A percentile compares a stretch with the other conserved stretches of the same genome.
Conservation (phyloP, 106 monocot species). For the Amphibolis antarctica region DNA sequence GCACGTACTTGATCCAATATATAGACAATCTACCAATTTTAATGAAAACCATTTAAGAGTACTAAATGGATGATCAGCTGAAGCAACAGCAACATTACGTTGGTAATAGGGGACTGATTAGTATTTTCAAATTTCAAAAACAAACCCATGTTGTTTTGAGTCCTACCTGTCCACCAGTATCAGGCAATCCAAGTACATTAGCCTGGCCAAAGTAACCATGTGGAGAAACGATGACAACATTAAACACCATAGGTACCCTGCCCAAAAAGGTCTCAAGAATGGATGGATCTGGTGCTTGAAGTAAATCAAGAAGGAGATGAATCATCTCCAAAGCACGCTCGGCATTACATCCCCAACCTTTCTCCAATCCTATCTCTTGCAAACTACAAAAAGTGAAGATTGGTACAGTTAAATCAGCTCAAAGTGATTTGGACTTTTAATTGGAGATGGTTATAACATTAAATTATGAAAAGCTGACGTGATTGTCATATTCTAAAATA, state of each 20-base stretch:
- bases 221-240: constrained; percentile 85
- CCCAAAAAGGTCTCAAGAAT: constrained; percentile 70
- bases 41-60: not conserved
- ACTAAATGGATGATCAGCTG: too few species aligned
- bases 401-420: not conserved
- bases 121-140: not conserved
- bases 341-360: constrained; percentile 87
- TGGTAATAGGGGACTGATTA: not conserved
- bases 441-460: too few species aligned
- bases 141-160: not conserved
- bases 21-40: constrained; percentile 48
- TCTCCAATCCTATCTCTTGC: constrained; percentile 86
- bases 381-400: constrained; percentile 33
- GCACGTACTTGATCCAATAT: constrained; percentile 97
- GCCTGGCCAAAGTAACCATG: constrained; percentile 96
- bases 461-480: too few species aligned
- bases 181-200: constrained; percentile 82
- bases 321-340: constrained; percentile 62
- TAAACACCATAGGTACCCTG: constrained; percentile 87
- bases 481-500: too few species aligned
- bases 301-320: constrained; percentile 81
- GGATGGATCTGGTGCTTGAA: constrained; percentile 84
- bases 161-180: constrained; percentile 91
- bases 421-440: not conserved
- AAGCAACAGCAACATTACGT: not conserved